Base-by-base conservation (phyloP, 441 rosid genomes). In the Jatropha podagrica region DNA sequence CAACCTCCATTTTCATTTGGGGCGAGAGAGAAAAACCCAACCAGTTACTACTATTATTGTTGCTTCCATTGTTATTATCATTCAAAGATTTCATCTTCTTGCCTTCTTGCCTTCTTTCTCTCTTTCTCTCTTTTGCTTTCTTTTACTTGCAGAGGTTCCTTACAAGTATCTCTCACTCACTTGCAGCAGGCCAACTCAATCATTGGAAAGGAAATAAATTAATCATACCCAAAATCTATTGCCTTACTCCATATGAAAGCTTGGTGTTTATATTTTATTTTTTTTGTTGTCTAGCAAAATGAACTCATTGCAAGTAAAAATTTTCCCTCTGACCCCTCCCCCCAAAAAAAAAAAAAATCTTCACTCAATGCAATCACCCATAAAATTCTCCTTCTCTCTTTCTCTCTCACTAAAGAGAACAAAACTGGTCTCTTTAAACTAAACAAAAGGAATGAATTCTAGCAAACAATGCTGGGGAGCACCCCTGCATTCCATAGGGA, bases 1-100 rank as follows among this genome's bases (percentile, higher is more conserved):
- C 65, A 72, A 73, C 84, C 83, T 91, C 95, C 89, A 89, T 86
- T 83, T 83, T 91, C 92, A 87, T 83, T 77, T 86, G 84, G 70
- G 97, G 88, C 9, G 94, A 87, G 74, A 92, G 91, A 63, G 97
- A 90, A 62, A 92, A 92, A 1, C 89, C 97, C 83, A 88, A 76
- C 93, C 94, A 92, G 85, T 82, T 44, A 44, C 9, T 32, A 32
- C 2, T 87, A 69, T 75, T 58, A 71, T 59, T 64, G 58, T 58
- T 55, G 44, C 71, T 70, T 15, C 78, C 85, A 63, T 83, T 81
- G 85, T 59, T 78, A 69, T 65, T 81, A 60, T 84, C 85, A 79
- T 77, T 79, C 85, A 81, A 42, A 68, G 84, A 77, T 86, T 84
- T 90, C 93, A 86, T 88, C 83, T 80, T 80, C 20, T 32, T 32